Percentiles rank a stretch among this genome's conserved stretches.
These are phyloP conservation scores for Ogataea populi-albae DNA, from an alignment of 805 yeast species.

Conservation along the genomic window DNA sequence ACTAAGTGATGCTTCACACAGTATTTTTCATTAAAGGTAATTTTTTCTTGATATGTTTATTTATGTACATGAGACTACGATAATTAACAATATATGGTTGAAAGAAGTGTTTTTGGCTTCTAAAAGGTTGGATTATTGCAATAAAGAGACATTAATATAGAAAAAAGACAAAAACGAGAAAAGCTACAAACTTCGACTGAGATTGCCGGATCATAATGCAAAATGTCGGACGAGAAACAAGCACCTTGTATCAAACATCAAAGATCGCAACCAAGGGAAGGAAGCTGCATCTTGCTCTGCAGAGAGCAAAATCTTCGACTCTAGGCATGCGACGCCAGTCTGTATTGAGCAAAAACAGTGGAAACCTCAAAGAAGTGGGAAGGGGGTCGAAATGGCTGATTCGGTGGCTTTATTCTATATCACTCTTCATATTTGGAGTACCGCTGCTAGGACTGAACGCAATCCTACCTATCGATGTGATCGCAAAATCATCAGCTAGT, in stretches of 20 bases:
- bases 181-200: no score
- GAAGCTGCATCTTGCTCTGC: constrained; percentile 4
- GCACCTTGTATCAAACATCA: neutral
- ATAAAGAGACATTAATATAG: no score
- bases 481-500: constrained; percentile 46
- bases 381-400: constrained; percentile 21
- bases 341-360: constrained; percentile 10
- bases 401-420: constrained; percentile 44
- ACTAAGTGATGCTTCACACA: no score
- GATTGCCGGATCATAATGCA: no score
- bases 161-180: no score
- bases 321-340: constrained; percentile 7
- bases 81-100: no score
- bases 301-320: constrained; percentile 9
- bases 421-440: constrained; percentile 39
- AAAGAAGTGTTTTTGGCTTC: no score
- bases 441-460: constrained; percentile 57
- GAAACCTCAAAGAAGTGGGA: constrained; percentile 14
- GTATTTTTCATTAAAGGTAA: no score
- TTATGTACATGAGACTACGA: no score
- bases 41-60: no score
- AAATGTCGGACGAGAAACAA: constrained; percentile 1
- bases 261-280: neutral
- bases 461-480: constrained; percentile 78
- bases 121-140: no score